Percentiles rank a stretch among this genome's conserved stretches.
Evolutionary conservation across 108 stramenopile genomes (phyloP).

Genomic region (Pelagomonas calceolata): DNA sequence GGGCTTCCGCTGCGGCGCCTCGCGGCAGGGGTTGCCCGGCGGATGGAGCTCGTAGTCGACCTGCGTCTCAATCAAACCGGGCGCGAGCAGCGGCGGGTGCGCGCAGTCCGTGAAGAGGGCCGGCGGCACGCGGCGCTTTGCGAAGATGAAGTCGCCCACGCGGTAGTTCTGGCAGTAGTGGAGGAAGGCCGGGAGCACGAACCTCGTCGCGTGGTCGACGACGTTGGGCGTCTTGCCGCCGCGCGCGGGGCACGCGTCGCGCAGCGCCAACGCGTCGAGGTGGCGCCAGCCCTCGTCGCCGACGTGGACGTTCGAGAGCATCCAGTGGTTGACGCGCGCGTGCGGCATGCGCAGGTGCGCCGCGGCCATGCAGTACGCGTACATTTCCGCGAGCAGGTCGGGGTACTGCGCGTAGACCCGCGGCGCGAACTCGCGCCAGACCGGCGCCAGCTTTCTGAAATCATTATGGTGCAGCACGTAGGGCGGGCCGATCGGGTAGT

Average conservation of each 20-base stretch:
- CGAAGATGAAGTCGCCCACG: neutral
- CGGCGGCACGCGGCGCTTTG: slow-evolving; percentile 2
- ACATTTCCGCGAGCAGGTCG: slow-evolving; percentile 16
- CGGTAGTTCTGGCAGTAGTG: slow-evolving; percentile 14
- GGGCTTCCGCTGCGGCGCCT: neutral
- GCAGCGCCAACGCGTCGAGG: neutral
- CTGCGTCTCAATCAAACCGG: neutral
- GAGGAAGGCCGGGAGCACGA: neutral
- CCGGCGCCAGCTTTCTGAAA: slow-evolving; percentile 6
- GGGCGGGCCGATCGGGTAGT: slow-evolving; percentile 26
- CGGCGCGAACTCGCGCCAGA: slow-evolving; percentile 10
- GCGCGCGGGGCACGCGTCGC: neutral
- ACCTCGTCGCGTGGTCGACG: neutral
- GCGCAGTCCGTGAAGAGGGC: neutral
- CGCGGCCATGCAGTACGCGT: slow-evolving; percentile 17
- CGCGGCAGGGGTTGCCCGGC: slow-evolving; percentile 1
- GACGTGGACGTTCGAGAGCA: slow-evolving; percentile 7
- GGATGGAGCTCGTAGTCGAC: neutral
- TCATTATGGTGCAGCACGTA: slow-evolving; percentile 26
- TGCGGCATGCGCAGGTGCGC: slow-evolving; percentile 7
- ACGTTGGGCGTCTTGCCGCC: neutral
- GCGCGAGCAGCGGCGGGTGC: neutral
- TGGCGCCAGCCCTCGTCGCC: slow-evolving; percentile 5
- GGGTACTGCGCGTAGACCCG: slow-evolving; percentile 15
- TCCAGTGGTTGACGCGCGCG: slow-evolving; percentile 10